phyloP scores from a whole-genome alignment of 345 rosid species.

The Moricandia moricandioides region DNA sequence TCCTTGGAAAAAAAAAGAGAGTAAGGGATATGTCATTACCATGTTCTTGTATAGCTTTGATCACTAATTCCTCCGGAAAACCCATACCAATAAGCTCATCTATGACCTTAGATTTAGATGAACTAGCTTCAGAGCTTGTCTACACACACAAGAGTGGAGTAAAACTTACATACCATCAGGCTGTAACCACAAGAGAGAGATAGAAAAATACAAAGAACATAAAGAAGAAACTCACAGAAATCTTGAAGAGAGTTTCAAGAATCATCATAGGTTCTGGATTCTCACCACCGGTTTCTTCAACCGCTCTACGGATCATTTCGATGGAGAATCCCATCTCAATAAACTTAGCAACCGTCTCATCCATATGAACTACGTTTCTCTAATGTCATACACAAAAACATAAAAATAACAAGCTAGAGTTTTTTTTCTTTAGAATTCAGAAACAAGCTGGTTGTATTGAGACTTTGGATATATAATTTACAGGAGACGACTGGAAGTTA shows the following conservation, averaged over 20 bases:
- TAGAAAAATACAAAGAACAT: neutral
- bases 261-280: neutral
- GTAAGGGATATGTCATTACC: neutral
- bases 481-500: neutral
- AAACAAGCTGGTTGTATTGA: too few species aligned
- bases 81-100: slow-evolving; percentile 1
- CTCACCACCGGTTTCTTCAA: slow-evolving; percentile 1
- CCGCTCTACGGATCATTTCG: neutral
- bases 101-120: neutral
- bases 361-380: neutral
- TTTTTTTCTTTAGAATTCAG: too few species aligned
- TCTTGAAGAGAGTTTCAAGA: slow-evolving; percentile 15
- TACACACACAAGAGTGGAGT: neutral
- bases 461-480: neutral
- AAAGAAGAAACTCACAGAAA: slow-evolving; percentile 1
- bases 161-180: neutral
- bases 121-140: slow-evolving; percentile 1
- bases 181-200: neutral
- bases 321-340: slow-evolving; percentile 11
- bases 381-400: slow-evolving; percentile 6
- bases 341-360: slow-evolving; percentile 2
- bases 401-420: too few species aligned
- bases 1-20: neutral
- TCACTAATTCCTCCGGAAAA: neutral
- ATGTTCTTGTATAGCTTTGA: neutral